Conservation (phyloP, 768 basidiomycete species). For the Holtermannia corniformis region DNA sequence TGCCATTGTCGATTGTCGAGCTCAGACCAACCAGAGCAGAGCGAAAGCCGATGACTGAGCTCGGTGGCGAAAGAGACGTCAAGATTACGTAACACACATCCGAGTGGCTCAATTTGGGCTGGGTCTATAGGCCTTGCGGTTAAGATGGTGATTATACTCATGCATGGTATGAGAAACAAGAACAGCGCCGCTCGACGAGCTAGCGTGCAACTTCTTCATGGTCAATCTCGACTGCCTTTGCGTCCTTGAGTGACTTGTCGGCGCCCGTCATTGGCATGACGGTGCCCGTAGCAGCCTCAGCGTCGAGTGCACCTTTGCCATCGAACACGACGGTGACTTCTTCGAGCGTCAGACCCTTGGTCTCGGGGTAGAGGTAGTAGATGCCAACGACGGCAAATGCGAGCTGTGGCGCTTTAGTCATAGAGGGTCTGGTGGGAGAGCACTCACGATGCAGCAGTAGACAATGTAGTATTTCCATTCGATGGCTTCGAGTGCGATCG, state of each 20-base stretch:
- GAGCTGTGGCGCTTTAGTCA: not conserved
- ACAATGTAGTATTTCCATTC: constrained; percentile 18
- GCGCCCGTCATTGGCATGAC: not conserved
- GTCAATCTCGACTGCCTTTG: not conserved
- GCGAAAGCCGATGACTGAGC: too few species aligned
- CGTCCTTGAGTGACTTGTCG: not conserved
- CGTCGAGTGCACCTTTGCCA: not conserved
- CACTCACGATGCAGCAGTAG: not conserved
- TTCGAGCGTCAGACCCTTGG: constrained; percentile 5
- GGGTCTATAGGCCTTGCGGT: too few species aligned
- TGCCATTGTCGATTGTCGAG: too few species aligned
- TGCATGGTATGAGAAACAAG: too few species aligned
- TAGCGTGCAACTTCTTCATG: not conserved
- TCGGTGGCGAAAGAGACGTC: too few species aligned
- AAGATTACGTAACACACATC: too few species aligned
- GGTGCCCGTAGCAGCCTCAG: not conserved
- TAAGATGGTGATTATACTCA: too few species aligned
- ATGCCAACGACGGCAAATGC: not conserved
- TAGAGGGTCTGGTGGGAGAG: not conserved
- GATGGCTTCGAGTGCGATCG: constrained; percentile 19
- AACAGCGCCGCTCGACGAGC: too few species aligned
- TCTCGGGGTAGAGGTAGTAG: constrained; percentile 12
- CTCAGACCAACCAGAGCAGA: too few species aligned
- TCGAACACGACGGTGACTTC: constrained; percentile 1
- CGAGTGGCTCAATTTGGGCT: too few species aligned